Evolutionary conservation across 2,329 filamentous ascomycete genomes (phyloP).

Genomic region (Coniochaeta prunicola): DNA sequence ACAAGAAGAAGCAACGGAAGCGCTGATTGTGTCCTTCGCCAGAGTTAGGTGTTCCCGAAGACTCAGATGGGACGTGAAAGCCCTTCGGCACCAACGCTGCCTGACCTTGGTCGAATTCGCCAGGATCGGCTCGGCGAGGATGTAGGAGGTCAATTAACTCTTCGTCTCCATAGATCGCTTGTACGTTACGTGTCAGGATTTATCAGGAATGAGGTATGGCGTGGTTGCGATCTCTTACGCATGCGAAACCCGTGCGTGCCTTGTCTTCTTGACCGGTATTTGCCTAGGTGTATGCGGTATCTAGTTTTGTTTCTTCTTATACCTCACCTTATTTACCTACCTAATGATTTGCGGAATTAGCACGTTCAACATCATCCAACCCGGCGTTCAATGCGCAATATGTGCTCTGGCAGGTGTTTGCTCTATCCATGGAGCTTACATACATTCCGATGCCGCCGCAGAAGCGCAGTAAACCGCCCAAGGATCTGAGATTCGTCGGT

Average conservation of each 20-base stretch:
- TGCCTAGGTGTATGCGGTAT: background rate
- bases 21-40: conserved; percentile 24
- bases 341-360: background rate
- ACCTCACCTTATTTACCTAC: background rate
- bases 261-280: background rate
- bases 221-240: background rate
- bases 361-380: background rate
- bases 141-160: background rate
- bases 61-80: too few species aligned
- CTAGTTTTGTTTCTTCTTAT: background rate
- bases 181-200: background rate
- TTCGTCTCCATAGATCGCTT: background rate
- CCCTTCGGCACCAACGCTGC: background rate
- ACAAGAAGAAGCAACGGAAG: conserved; percentile 64
- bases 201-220: background rate
- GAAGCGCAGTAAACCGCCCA: too few species aligned
- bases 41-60: too few species aligned
- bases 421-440: too few species aligned
- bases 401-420: too few species aligned
- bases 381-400: background rate
- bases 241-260: background rate
- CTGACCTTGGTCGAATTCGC: background rate
- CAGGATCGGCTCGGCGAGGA: background rate
- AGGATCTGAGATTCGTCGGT: too few species aligned
- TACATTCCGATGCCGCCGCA: too few species aligned